phyloP scores from a whole-genome alignment of 169 alveolate genomes.

The Eimeria tenella region DNA sequence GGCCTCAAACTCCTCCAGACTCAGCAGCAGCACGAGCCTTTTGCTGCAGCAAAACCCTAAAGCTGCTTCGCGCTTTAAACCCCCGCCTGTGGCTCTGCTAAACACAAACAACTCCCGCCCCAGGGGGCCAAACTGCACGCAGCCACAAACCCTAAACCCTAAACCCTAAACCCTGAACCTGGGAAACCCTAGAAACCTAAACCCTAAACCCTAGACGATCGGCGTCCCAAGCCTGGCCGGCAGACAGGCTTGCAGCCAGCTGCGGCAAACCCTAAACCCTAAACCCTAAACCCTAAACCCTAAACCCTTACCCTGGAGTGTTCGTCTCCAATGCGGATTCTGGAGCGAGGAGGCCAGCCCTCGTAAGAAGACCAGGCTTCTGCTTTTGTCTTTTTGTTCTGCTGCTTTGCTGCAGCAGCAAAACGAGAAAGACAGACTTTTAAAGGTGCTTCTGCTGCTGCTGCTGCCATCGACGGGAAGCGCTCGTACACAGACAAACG shows the following conservation, averaged over 20 bases:
- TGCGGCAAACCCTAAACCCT: background rate
- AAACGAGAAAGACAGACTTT: background rate
- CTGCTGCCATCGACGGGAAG: conserved; percentile 4
- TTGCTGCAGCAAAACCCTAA: conserved; percentile 52
- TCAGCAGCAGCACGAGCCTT: conserved; percentile 38
- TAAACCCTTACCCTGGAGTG: conserved; percentile 2
- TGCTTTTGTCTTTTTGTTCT: background rate
- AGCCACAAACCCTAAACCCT: background rate
- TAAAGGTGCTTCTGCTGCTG: background rate
- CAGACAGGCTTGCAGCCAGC: background rate
- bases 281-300: background rate
- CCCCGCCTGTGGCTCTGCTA: background rate
- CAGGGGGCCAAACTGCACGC: conserved; percentile 59
- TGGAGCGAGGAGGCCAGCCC: conserved; percentile 57
- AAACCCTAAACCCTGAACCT: background rate
- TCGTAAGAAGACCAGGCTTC: conserved; percentile 45
- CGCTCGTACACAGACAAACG: conserved; percentile 12
- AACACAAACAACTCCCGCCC: conserved; percentile 50
- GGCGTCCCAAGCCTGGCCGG: background rate
- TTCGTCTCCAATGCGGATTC: conserved; percentile 42
- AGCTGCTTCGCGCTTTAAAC: conserved; percentile 1
- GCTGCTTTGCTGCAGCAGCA: conserved; percentile 5
- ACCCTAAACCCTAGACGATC: background rate
- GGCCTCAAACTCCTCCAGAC: conserved; percentile 45
- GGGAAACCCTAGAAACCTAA: background rate